Base-by-base conservation (phyloP, 306 rosid species). In the Datisca glomerata region DNA sequence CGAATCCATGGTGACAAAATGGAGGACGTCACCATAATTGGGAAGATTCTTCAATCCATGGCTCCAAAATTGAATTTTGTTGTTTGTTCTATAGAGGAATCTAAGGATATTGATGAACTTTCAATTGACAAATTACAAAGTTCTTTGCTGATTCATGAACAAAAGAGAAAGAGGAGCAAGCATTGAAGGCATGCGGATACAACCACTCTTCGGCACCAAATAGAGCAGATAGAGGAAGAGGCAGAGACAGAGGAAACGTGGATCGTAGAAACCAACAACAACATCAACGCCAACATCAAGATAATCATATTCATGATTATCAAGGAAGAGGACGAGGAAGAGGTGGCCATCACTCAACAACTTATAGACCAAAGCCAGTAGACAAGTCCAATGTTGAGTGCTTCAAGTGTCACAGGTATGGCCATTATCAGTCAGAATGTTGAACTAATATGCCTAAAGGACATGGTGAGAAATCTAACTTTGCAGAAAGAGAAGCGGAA, bases 301-400 rank as follows among this genome's bases (percentile, higher is more conserved):
- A 25, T 8, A 25, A 25, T 25, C 31, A 25, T 4, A 4, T 25
- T 25, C 6, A 8, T 25, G 31, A 25, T 4, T 25, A 4, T 25
- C 31, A 25, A 42, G 47, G 47, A 42, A 17, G 28, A 41, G 45
- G 45, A 18, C 24, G 24, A 41, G 45, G 45, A 5, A 25, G 31
- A 25, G 31, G 31, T 25, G 24, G 45, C 22, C 4, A 17, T 2
- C 45, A 19, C 5, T 18, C 25, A 41, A 41, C 22, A 14, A 18
- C 24, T 8, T 1, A 41, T 1, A 41, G 45, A 20, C 45, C 7
- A 41, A 41, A 8, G 45, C n/a, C 22, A 41, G 13, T 22, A 17
- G 13, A 41, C 45, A 41, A 41, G 24, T 10, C 45, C 2, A 18
- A 41, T 41, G 24, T 41, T 8, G 16, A 35, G 8, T 25, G 31